Conservation (phyloP, 495 filamentous ascomycete genomes). For the Penicillium dipodomyicola region DNA sequence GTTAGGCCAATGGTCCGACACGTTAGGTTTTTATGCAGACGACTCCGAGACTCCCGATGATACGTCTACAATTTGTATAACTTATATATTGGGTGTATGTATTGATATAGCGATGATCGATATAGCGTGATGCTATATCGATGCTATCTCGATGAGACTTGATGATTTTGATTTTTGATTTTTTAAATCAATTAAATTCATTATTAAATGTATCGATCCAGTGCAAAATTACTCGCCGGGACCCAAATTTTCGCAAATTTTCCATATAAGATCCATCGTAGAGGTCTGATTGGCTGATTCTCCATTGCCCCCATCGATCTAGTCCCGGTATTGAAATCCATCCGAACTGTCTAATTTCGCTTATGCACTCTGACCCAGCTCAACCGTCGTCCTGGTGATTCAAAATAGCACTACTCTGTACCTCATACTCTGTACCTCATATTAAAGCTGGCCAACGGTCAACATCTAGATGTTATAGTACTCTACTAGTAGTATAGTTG, state of each 20-base stretch:
- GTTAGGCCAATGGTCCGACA: conserved; percentile 9
- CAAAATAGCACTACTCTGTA: background rate
- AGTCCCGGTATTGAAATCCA: conserved; percentile 18
- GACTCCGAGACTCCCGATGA: conserved; percentile 5
- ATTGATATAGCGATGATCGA: no score
- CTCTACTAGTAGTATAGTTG: no score
- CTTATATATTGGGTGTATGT: background rate
- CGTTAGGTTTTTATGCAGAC: background rate
- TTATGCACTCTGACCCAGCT: conserved; percentile 21
- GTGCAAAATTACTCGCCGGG: background rate
- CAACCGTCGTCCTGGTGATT: conserved; percentile 1
- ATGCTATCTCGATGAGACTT: background rate
- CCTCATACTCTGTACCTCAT: background rate
- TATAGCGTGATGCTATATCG: background rate
- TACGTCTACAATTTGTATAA: background rate
- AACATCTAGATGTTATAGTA: background rate
- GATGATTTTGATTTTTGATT: no score
- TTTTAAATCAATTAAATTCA: no score
- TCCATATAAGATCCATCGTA: conserved; percentile 26
- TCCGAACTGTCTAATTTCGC: conserved; percentile 39
- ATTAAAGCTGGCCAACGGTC: background rate
- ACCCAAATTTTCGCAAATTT: conserved; percentile 18
- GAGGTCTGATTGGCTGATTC: conserved; percentile 18
- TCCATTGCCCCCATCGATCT: conserved; percentile 19
- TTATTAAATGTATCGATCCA: no score